Percentiles rank a stretch among this genome's conserved stretches.
These are phyloP conservation scores for Colletotrichum eremochloae DNA, from an alignment of 2,329 filamentous ascomycete species.

Conservation along the genomic window DNA sequence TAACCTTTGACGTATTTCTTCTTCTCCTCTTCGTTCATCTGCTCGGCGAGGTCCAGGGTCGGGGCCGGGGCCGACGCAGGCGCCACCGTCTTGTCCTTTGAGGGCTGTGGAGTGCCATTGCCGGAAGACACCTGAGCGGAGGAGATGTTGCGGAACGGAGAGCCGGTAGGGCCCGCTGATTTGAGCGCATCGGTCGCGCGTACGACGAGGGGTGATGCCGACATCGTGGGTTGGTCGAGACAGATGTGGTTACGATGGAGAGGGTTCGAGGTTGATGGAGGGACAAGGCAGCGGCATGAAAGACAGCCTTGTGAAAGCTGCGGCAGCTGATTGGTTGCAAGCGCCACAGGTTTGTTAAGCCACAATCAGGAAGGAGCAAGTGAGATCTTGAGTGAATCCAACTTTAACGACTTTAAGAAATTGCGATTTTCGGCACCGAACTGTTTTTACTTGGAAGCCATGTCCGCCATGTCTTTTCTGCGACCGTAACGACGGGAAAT, in stretches of 20 bases:
- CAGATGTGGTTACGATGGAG: slow-evolving; percentile 17
- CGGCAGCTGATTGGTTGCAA: slow-evolving; percentile 14
- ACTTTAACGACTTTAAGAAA: background rate
- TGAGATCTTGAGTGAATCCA: background rate
- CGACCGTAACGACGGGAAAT: too few species aligned
- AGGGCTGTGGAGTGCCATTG: slow-evolving; percentile 60
- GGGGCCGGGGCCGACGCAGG: slow-evolving; percentile 50
- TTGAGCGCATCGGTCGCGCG: slow-evolving; percentile 53
- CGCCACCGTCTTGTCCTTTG: slow-evolving; percentile 36
- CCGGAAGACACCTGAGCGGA: slow-evolving; percentile 56
- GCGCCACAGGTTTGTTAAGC: slow-evolving; percentile 8
- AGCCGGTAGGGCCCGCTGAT: slow-evolving; percentile 53
- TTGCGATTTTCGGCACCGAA: background rate
- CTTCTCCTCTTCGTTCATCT: slow-evolving; percentile 85
- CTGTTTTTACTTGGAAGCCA: background rate
- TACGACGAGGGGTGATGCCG: slow-evolving; percentile 61
- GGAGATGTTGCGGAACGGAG: slow-evolving; percentile 59
- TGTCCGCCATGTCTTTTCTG: background rate
- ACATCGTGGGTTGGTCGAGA: slow-evolving; percentile 52
- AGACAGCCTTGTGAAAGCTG: slow-evolving; percentile 30
- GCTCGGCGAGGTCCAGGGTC: slow-evolving; percentile 76
- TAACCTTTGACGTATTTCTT: slow-evolving; percentile 90
- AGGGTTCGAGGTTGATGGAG: slow-evolving; percentile 1
- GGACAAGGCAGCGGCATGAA: slow-evolving; percentile 15
- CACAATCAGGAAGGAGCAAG: slow-evolving; percentile 8